Evolutionary conservation across 2,329 filamentous ascomycete species (phyloP), one percentile per base, ranked within the genome.

Genomic region (Lachnellula arida): DNA sequence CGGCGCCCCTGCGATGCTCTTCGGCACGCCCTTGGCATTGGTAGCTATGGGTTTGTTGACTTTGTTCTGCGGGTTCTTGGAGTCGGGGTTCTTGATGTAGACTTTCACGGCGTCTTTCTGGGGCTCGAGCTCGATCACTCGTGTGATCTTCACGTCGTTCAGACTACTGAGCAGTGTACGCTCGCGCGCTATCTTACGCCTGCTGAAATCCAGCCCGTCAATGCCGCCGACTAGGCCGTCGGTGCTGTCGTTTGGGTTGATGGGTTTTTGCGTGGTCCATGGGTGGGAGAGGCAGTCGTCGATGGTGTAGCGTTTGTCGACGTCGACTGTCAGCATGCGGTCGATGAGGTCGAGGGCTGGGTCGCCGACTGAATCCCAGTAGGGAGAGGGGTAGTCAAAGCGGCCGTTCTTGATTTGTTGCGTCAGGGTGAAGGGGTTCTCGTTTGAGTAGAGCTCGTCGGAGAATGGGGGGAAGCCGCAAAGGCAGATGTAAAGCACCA

Each of bases 381-480:
- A 97, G 0, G 94, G 94, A 1, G 91, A 95, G 0, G 94, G 93
- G 68, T 97, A 99, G 72, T 97, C 89, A 68, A 96, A 99, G 19
- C 85, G 82, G 15, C 90, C 94, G 71, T 83, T 81, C 71, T 88
- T 92, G 74, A 96, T 97, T 74, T 97, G 92, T 65, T 96, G 87
- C 1, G 88, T 88, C 46, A 97, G 78, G 0, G 81, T 90, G 69
- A 90, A 97, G 2, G 94, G 94, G 63, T 92, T 94, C 46, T 96
- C 86, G 37, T 74, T 74, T 1, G 85, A 86, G 73, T 86, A 89
- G 0, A 97, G 83, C 73, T 99, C 94, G 67, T 99, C 94, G 0
- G 91, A 96, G 74, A 99, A 99, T 0, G 94, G 94, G 4, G 93
- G 94, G 68, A 97, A 97, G 37, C 94, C 94, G 70, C 94, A 97